Evolutionary conservation across 2,329 filamentous ascomycete species (phyloP).

Genomic region (Talaromyces sp.): DNA sequence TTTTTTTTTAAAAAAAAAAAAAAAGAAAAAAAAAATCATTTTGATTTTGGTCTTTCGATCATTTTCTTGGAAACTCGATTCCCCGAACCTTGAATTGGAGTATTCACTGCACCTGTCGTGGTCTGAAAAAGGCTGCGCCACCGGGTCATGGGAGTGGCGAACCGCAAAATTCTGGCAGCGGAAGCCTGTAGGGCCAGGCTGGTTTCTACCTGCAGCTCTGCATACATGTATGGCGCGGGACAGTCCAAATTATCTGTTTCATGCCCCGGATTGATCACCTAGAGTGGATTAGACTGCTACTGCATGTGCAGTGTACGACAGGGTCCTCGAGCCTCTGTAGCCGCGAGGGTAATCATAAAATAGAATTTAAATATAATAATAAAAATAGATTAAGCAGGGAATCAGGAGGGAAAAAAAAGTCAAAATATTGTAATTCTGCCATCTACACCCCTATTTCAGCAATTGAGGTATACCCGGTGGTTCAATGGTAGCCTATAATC

Average conservation of each 20-base stretch:
- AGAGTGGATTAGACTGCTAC: slow-evolving; percentile 4
- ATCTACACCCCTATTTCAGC: too few relatives aligned
- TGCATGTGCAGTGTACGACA: slow-evolving; percentile 12
- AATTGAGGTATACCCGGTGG: too few relatives aligned
- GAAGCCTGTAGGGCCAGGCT: not conserved
- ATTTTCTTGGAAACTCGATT: not conserved
- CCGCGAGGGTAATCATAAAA: not conserved
- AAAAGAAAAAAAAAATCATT: not conserved
- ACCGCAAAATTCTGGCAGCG: slow-evolving; percentile 2
- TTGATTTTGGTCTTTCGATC: not conserved
- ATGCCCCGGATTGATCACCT: slow-evolving; percentile 13
- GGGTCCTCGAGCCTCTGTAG: slow-evolving; percentile 6
- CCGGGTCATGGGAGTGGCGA: slow-evolving; percentile 20
- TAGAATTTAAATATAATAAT: not conserved
- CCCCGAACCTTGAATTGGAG: not conserved
- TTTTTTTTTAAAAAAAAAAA: too few relatives aligned
- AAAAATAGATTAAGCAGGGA: not conserved
- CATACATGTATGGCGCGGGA: not conserved
- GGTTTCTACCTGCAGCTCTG: not conserved
- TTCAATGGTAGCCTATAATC: too few relatives aligned
- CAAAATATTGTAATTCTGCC: too few relatives aligned
- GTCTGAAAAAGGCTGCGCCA: slow-evolving; percentile 10
- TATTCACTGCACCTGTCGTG: not conserved
- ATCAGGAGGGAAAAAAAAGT: not conserved
- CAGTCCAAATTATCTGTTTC: slow-evolving; percentile 1